Base-by-base conservation (phyloP, 208 protist species). In the Porcisia hertigi region DNA sequence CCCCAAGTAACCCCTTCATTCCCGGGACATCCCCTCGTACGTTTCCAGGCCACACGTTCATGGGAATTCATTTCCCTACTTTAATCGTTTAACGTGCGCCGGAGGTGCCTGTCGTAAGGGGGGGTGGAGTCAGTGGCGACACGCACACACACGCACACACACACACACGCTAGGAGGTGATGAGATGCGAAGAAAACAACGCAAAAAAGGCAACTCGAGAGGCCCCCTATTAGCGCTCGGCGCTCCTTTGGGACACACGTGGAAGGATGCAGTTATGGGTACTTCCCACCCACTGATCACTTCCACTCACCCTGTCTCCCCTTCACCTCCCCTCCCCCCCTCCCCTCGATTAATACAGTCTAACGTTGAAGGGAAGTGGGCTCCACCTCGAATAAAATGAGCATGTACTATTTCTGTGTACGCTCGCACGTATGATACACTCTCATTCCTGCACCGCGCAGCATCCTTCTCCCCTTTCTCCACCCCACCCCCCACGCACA, bases 31-130 rank as follows among this genome's bases (percentile, higher is more conserved):
- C 63, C 20, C 62, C 70, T 49, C 71, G 71, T 16, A 69, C 71
- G 11, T 59, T 81, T 34, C 77, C 77, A 3, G 71, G 71, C 36
- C 77, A 81, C 66, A 74, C 69, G 16, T 81, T 81, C 30, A 81
- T 81, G 77, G 77, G 77, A n/a, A 58, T 81, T 54, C 71, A 73
- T 25, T 66, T 81, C 9, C 70, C 77, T 4, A 57, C 72, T 23
- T 18, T 81, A 52, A 52, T 77, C 3, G 41, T 81, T 7, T 79
- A 57, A 59, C n/a, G 30, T n/a, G 25, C 49, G n/a, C 52, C 47
- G 54, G 47, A 71, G 2, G 25, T 30, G 25, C 47, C 30, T 11
- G 57, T n/a, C 23, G 57, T 30, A 30, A 30, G 30, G 30, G 30
- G 30, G 30, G 30, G n/a, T n/a, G n/a, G 30, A 0, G 30, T 30